Conservation (phyloP, 176 grass and related monocot genomes). For the Ensete glaucum region DNA sequence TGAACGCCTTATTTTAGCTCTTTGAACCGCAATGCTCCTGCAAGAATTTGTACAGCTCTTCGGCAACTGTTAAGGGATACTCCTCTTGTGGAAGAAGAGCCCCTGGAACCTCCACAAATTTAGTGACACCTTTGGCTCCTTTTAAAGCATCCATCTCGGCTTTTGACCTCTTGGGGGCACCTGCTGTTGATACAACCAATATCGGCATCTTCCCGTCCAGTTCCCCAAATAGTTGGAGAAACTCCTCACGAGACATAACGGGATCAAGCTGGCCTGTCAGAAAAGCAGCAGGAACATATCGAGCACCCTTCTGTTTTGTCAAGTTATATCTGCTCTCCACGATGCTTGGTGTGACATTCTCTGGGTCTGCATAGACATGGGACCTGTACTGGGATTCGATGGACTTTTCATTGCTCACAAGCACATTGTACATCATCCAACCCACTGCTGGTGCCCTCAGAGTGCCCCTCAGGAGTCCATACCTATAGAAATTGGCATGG, state of each 20-base stretch:
- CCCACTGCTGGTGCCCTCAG: constrained; percentile 69
- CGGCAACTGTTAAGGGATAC: constrained; percentile 49
- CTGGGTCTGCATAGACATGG: constrained; percentile 83
- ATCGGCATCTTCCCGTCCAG: constrained; percentile 51
- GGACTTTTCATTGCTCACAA: constrained; percentile 90
- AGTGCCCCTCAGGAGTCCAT: constrained; percentile 71
- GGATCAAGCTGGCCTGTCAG: constrained; percentile 83
- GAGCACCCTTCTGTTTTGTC: constrained; percentile 77
- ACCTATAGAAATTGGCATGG: constrained; percentile 33
- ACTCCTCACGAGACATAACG: constrained; percentile 73
- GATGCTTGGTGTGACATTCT: constrained; percentile 65
- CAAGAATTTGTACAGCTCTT: constrained; percentile 68
- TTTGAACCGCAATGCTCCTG: constrained; percentile 26
- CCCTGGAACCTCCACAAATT: constrained; percentile 73
- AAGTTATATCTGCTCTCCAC: constrained; percentile 65
- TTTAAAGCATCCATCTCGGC: constrained; percentile 79
- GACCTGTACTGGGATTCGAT: constrained; percentile 95
- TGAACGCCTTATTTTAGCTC: not conserved
- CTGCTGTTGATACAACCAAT: constrained; percentile 42
- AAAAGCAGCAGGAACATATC: constrained; percentile 77
- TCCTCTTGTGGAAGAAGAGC: constrained; percentile 97
- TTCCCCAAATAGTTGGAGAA: constrained; percentile 54
- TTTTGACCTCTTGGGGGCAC: constrained; percentile 80
- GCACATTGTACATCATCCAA: constrained; percentile 94
- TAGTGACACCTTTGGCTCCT: constrained; percentile 56